Evolutionary conservation across 768 basidiomycete genomes (phyloP).

Genomic region (Suillus tomentosus): DNA sequence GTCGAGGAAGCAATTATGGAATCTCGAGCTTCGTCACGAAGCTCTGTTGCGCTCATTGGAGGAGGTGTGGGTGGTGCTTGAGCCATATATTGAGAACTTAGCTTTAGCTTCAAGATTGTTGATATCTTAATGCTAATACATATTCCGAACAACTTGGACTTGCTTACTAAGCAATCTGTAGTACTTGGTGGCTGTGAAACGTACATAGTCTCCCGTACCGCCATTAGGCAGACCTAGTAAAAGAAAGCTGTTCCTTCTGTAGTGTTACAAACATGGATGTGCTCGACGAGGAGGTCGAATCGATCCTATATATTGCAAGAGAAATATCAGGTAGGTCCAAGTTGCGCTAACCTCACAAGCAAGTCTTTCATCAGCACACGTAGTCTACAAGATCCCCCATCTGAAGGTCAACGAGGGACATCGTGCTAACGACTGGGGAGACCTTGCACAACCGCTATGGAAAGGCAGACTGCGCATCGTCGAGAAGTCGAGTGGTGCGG

Average conservation of each 20-base stretch:
- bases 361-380: slow-evolving; percentile 20
- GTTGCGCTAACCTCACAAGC: slow-evolving; percentile 5
- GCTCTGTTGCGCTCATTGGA: slow-evolving; percentile 55
- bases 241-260: neutral
- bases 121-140: too few species aligned
- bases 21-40: slow-evolving; percentile 52
- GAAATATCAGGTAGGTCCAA: slow-evolving; percentile 78
- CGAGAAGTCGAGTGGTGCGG: slow-evolving; percentile 69
- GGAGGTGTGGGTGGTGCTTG: slow-evolving; percentile 68
- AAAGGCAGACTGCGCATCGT: slow-evolving; percentile 87
- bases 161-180: slow-evolving; percentile 26
- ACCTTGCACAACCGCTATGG: slow-evolving; percentile 82
- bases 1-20: neutral
- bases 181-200: neutral
- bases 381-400: slow-evolving; percentile 92
- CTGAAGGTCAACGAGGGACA: slow-evolving; percentile 86
- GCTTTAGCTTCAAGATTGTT: slow-evolving; percentile 16
- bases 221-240: neutral
- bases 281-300: slow-evolving; percentile 81
- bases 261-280: slow-evolving; percentile 45
- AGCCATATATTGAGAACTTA: slow-evolving; percentile 38
- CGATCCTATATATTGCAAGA: slow-evolving; percentile 85
- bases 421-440: slow-evolving; percentile 92
- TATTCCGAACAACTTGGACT: too few species aligned
- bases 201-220: neutral